Conservation (phyloP, 2,329 filamentous ascomycete species). For the Sporothrix inflata region DNA sequence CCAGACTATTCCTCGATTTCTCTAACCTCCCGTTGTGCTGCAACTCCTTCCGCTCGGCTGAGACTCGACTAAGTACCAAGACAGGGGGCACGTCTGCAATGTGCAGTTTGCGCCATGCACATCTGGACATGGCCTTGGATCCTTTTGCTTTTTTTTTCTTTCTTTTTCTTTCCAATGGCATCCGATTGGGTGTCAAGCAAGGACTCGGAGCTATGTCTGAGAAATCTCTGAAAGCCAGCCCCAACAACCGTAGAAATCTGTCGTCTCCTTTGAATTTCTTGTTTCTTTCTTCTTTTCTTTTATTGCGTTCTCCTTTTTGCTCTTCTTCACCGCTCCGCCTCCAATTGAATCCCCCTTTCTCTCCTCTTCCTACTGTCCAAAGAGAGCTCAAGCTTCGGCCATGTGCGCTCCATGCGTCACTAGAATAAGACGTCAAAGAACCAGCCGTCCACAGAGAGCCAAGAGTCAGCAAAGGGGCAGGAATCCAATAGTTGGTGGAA, state of each 20-base stretch:
- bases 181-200: conserved; percentile 2
- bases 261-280: not conserved
- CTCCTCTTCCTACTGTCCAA: conserved; percentile 1
- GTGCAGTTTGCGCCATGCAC: not conserved
- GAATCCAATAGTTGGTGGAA: not conserved
- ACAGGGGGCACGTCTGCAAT: not conserved
- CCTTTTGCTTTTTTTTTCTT: not conserved
- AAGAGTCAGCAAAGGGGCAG: conserved; percentile 21
- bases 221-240: not conserved
- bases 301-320: not conserved
- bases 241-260: not conserved
- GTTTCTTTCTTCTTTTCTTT: not conserved
- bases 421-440: not conserved
- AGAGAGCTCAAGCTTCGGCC: conserved; percentile 9
- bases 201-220: not conserved
- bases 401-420: conserved; percentile 19
- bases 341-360: not conserved
- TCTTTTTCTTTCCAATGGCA: not conserved
- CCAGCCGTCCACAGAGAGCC: not conserved
- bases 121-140: not conserved
- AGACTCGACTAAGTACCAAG: not conserved
- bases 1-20: not conserved
- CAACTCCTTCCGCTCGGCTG: not conserved
- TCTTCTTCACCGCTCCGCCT: not conserved
- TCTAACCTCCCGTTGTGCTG: not conserved